phyloP scores from a whole-genome alignment of 352 stramenopile species.

The Albugo laibachii region DNA sequence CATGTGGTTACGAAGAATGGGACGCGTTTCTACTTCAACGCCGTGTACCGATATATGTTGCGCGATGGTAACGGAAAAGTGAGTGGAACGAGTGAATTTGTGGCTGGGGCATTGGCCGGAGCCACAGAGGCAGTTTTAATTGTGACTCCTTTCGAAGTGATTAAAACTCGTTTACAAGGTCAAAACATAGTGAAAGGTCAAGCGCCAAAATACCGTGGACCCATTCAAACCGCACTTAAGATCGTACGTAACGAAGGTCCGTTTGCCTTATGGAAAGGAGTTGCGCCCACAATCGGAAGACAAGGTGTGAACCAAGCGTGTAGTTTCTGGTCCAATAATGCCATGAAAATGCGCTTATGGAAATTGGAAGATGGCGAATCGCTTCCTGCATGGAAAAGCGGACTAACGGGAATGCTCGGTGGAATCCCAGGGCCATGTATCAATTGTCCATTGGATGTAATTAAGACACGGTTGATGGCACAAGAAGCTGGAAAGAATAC shows the following conservation, averaged over 20 bases:
- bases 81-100: slow-evolving; percentile 56
- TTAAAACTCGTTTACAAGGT: slow-evolving; percentile 94
- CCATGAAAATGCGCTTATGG: slow-evolving; percentile 79
- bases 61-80: slow-evolving; percentile 64
- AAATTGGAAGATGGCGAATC: slow-evolving; percentile 68
- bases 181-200: slow-evolving; percentile 76
- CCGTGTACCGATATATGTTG: slow-evolving; percentile 58
- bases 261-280: slow-evolving; percentile 89
- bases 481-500: slow-evolving; percentile 74
- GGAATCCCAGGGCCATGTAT: slow-evolving; percentile 72
- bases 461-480: slow-evolving; percentile 90
- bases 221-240: slow-evolving; percentile 82
- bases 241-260: slow-evolving; percentile 89
- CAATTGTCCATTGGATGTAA: slow-evolving; percentile 88
- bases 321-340: slow-evolving; percentile 95
- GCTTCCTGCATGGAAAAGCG: slow-evolving; percentile 86
- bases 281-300: slow-evolving; percentile 90
- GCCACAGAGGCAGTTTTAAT: slow-evolving; percentile 93
- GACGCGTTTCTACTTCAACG: slow-evolving; percentile 81
- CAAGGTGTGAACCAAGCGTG: slow-evolving; percentile 96
- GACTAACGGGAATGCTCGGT: slow-evolving; percentile 84
- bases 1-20: slow-evolving; percentile 83
- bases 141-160: slow-evolving; percentile 95
- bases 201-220: slow-evolving; percentile 68
- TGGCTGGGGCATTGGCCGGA: slow-evolving; percentile 83